Base-by-base conservation (phyloP, 106 monocot genomes). In the Phalaenopsis aphrodite region DNA sequence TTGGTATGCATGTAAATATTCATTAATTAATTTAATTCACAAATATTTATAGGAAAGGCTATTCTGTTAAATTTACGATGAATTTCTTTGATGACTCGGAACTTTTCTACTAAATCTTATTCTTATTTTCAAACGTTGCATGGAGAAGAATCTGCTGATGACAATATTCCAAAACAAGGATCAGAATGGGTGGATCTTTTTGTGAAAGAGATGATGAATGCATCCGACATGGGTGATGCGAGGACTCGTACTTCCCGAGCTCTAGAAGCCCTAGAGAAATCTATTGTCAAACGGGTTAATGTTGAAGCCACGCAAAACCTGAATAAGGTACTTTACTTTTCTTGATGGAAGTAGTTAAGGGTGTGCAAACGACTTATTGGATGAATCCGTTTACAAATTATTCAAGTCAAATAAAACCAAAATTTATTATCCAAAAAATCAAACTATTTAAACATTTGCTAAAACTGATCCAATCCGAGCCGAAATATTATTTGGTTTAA, bases 131-230 rank as follows among this genome's bases (percentile, higher is more conserved):
- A 45, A 75, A 7, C 10, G 45, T 19, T 75, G 43, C 18, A n/a
- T 75, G 74, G 16, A 18, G 74, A 75, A 75, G 74, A 75, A 45
- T 45, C 74, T 45, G 42, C 19, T 75, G 1, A 8, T 75, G 5
- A 42, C 15, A 17, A 73, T 73, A 42, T 42, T 43, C 73, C 41
- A 30, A 73, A 73, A 73, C 11, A 75, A 77, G 93, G 96, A 24
- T 85, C 91, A 81, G 90, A 90, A 84, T 97, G 96, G 96, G 92
- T 94, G 65, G 92, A 94, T 78, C 84, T 97, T 42, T 81, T 97
- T 81, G 96, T 94, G 24, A 84, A 75, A 78, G 96, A 97, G 72
- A 97, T 97, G 96, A 88, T 84, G 82, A 83, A 77, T 82, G 87
- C 96, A 36, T 82, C 90, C 68, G 78, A 92, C 69, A 77, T 97